These are phyloP conservation scores for Arabis alpina DNA, from an alignment of 345 rosid species.

Conservation along the genomic window DNA sequence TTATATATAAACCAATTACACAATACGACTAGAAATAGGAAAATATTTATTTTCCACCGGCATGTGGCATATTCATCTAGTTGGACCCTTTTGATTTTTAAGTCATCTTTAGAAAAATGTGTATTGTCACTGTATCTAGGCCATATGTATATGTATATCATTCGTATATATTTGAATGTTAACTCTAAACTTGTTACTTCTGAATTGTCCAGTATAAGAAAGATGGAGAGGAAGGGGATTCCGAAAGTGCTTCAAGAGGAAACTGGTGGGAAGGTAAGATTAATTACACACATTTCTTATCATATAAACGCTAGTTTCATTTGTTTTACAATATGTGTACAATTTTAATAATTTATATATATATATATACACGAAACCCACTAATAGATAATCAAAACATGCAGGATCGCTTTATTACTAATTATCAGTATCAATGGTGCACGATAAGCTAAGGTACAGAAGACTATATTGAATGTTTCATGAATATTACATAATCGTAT, in stretches of 20 bases:
- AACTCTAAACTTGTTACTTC: constrained; percentile 13
- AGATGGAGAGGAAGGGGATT: constrained; percentile 57
- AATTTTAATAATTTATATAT: not conserved
- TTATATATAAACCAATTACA: no score
- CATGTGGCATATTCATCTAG: no score
- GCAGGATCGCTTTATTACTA: constrained; percentile 69
- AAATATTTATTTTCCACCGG: no score
- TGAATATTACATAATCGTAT: not conserved
- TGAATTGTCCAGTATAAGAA: constrained; percentile 57
- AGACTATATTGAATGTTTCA: constrained; percentile 7
- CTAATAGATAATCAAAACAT: constrained; percentile 16
- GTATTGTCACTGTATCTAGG: not conserved
- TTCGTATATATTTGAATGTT: not conserved
- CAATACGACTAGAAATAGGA: no score
- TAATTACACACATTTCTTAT: not conserved
- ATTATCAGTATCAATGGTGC: constrained; percentile 24
- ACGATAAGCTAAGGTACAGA: constrained; percentile 30
- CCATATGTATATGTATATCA: not conserved
- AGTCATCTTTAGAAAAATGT: not conserved
- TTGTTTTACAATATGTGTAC: not conserved
- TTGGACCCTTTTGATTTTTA: no score
- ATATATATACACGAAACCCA: not conserved
- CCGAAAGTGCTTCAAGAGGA: constrained; percentile 75
- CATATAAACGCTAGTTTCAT: not conserved
- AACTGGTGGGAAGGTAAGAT: constrained; percentile 95